phyloP scores from a whole-genome alignment of 2,329 filamentous ascomycete genomes.

The Alternaria postmessia region DNA sequence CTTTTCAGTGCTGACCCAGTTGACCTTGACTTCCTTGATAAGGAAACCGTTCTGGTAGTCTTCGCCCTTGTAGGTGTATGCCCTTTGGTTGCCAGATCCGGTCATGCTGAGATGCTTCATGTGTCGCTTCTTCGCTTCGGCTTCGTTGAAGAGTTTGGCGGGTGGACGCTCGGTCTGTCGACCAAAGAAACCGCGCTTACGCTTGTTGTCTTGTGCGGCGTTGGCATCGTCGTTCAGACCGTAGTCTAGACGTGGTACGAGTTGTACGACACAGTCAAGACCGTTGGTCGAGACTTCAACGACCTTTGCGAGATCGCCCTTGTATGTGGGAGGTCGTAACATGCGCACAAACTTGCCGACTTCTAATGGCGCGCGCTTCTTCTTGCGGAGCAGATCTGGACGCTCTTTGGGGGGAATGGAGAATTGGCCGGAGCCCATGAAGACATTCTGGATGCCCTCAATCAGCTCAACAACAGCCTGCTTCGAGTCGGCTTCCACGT shows the following conservation, averaged over 20 bases:
- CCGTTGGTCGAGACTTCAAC: slow-evolving; percentile 93
- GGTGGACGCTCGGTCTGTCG: slow-evolving; percentile 74
- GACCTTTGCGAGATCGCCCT: slow-evolving; percentile 89
- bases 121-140: slow-evolving; percentile 89
- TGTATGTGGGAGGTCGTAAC: slow-evolving; percentile 79
- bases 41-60: slow-evolving; percentile 93
- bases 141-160: slow-evolving; percentile 89
- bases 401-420: slow-evolving; percentile 96
- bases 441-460: slow-evolving; percentile 87
- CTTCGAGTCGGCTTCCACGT: slow-evolving; percentile 88
- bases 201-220: slow-evolving; percentile 66
- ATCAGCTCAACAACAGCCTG: slow-evolving; percentile 85
- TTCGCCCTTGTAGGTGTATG: slow-evolving; percentile 85
- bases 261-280: slow-evolving; percentile 82
- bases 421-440: slow-evolving; percentile 84
- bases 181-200: slow-evolving; percentile 71
- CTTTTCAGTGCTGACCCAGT: slow-evolving; percentile 82
- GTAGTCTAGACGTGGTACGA: slow-evolving; percentile 92
- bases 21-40: slow-evolving; percentile 91
- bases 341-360: slow-evolving; percentile 93
- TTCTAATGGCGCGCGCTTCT: slow-evolving; percentile 80
- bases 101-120: slow-evolving; percentile 66
- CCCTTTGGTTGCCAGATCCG: slow-evolving; percentile 67
- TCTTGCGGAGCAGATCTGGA: slow-evolving; percentile 91
- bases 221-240: slow-evolving; percentile 81